phyloP scores from a whole-genome alignment of 139 green algal species.

The Chlamydomonas incerta region DNA sequence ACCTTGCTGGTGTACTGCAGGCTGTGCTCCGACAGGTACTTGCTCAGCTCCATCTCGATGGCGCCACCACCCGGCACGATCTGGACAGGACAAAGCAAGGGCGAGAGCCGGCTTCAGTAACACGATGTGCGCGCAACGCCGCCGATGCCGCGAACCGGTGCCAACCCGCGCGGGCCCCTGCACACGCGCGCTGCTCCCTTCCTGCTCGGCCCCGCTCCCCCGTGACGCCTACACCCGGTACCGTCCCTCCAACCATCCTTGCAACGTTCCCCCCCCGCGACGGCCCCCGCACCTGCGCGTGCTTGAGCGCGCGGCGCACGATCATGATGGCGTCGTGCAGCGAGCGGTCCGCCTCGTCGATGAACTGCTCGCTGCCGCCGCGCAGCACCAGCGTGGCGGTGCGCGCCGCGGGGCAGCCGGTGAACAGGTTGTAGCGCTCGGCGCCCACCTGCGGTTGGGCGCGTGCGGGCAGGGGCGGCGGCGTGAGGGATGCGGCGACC shows the following conservation, averaged over 20 bases:
- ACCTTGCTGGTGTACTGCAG: constrained; percentile 39
- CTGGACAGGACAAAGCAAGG: constrained; percentile 77
- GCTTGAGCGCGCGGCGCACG: constrained; percentile 83
- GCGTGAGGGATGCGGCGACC: neutral
- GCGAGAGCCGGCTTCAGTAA: constrained; percentile 11
- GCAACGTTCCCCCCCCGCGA: neutral
- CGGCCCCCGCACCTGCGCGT: constrained; percentile 55
- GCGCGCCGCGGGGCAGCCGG: constrained; percentile 86
- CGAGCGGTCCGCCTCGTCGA: constrained; percentile 95
- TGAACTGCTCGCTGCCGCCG: constrained; percentile 96
- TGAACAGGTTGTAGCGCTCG: constrained; percentile 99
- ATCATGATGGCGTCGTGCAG: constrained; percentile 99
- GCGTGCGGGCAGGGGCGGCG: neutral
- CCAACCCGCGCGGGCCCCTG: too few relatives aligned
- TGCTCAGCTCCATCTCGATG: constrained; percentile 93
- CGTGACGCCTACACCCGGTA: too few relatives aligned
- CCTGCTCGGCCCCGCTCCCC: too few relatives aligned
- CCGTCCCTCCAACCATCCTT: too few relatives aligned
- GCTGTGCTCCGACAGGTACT: constrained; percentile 68
- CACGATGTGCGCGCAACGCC: too few relatives aligned
- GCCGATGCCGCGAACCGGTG: too few relatives aligned
- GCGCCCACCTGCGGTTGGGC: constrained; percentile 82
- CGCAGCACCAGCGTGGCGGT: constrained; percentile 97
- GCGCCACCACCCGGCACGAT: constrained; percentile 96
- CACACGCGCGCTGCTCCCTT: too few relatives aligned